phyloP scores from a whole-genome alignment of 176 grass and related monocot species.

The Eremochloa ophiuroides region DNA sequence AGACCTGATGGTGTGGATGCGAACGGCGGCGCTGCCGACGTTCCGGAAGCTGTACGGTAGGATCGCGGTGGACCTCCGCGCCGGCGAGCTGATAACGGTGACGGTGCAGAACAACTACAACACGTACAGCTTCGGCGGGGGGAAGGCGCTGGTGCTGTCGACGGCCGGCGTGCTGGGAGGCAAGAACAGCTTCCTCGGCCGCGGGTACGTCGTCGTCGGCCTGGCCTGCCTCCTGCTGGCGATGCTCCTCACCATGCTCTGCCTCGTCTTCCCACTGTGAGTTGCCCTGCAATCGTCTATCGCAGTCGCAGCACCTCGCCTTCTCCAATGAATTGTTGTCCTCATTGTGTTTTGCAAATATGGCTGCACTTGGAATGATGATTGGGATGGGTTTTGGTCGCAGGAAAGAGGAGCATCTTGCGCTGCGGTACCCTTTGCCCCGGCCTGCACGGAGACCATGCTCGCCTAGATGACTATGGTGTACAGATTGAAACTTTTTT shows the following conservation, averaged over 20 bases:
- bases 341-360: background rate
- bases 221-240: conserved; percentile 49
- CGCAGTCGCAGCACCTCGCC: background rate
- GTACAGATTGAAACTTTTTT: background rate
- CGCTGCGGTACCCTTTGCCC: background rate
- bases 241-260: conserved; percentile 38
- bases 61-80: background rate
- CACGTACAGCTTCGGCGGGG: conserved; percentile 65
- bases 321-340: background rate
- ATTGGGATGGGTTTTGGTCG: background rate
- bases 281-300: background rate
- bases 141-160: conserved; percentile 58
- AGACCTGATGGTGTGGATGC: conserved; percentile 78
- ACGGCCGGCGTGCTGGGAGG: conserved; percentile 58
- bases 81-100: too few species aligned
- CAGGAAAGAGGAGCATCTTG: conserved; percentile 38
- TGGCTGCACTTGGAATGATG: background rate
- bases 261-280: conserved; percentile 45
- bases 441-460: background rate
- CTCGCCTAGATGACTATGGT: background rate
- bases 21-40: conserved; percentile 58
- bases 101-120: conserved; percentile 57
- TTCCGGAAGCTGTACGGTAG: conserved; percentile 74
- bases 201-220: conserved; percentile 49
- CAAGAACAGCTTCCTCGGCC: conserved; percentile 60